These are phyloP conservation scores for Rhodotorula diobovata DNA, from an alignment of 768 basidiomycete genomes.

Conservation along the genomic window DNA sequence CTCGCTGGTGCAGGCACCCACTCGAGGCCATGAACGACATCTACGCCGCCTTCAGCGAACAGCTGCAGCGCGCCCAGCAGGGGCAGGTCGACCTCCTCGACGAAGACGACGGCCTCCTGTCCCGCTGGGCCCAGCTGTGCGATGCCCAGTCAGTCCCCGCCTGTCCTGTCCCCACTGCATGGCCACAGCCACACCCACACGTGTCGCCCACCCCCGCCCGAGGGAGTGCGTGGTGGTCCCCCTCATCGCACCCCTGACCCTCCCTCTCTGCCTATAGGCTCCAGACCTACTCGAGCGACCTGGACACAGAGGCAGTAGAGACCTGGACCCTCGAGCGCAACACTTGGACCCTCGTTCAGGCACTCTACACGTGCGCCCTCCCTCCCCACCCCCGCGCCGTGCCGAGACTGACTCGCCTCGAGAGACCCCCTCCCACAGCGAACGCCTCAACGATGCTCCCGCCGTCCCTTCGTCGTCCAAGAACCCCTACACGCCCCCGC, in stretches of 20 bases:
- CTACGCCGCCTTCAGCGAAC: slow-evolving; percentile 22
- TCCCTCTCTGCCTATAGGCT: background rate
- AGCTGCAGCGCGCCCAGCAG: slow-evolving; percentile 22
- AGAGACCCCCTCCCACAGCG: background rate
- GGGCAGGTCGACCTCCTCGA: slow-evolving; percentile 24
- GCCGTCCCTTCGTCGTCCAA: slow-evolving; percentile 33
- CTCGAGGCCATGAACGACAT: slow-evolving; percentile 15
- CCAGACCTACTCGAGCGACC: background rate
- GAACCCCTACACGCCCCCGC: slow-evolving; percentile 78
- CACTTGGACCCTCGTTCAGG: slow-evolving; percentile 76
- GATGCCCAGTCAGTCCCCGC: slow-evolving; percentile 29
- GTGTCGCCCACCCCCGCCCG: no score
- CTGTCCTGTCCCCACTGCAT: no score
- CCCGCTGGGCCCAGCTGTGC: slow-evolving; percentile 20
- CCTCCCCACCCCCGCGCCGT: background rate
- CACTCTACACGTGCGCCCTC: slow-evolving; percentile 56
- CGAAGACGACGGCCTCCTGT: slow-evolving; percentile 27
- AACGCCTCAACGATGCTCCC: slow-evolving; percentile 9
- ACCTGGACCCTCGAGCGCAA: slow-evolving; percentile 67
- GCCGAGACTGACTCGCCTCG: background rate
- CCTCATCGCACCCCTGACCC: background rate
- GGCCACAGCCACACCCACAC: no score
- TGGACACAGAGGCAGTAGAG: slow-evolving; percentile 55
- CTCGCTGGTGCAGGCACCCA: no score
- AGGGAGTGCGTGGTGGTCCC: background rate